Base-by-base conservation (phyloP, 2,329 filamentous ascomycete genomes). In the Fusarium poae region DNA sequence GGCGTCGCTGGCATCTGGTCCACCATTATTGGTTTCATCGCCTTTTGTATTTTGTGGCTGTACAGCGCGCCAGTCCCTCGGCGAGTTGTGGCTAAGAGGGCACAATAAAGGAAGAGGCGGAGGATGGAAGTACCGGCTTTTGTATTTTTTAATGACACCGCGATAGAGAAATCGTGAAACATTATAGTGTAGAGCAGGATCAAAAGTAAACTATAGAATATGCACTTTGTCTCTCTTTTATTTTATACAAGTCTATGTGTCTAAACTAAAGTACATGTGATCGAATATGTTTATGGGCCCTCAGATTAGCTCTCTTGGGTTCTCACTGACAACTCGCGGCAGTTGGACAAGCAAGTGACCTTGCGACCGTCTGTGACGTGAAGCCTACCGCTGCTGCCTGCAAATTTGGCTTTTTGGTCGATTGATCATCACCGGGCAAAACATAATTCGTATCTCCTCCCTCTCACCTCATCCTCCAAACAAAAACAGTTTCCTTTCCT, bases 1-100 rank as follows among this genome's bases (percentile, higher is more conserved):
- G 98, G 95, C 93, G 92, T 99, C 76, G 86, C 90, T 1, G 95
- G 96, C 62, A 92, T 98, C 64, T 92, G 88, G 77, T 90, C 91
- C 50, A 97, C 97, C 3, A 87, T 97, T 57, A 85, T 84, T 13
- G 96, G 94, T 10, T 99, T 94, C 87, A 70, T 98, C 67, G 88
- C 84, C 0, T 98, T 99, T 81, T 92, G 94, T 53, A 88, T 89
- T 16, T 75, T 98, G 35, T 99, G 96, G 96, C 84, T 99, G 79
- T 99, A 86, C 75, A 88, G 85, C 75, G 83, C 83, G 75, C 86
- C 86, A 3, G 75, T 77, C 4, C 76, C 74, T n/a, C n/a, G n/a
- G n/a, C 23, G 73, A 74, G 58, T 72, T 75, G 21, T 67, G 71
- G 35, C 61, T 4, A 86, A 85, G 80, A 86, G 85, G 82, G 82